phyloP scores from a whole-genome alignment of 257 asterid species.

The Solanum etuberosum region DNA sequence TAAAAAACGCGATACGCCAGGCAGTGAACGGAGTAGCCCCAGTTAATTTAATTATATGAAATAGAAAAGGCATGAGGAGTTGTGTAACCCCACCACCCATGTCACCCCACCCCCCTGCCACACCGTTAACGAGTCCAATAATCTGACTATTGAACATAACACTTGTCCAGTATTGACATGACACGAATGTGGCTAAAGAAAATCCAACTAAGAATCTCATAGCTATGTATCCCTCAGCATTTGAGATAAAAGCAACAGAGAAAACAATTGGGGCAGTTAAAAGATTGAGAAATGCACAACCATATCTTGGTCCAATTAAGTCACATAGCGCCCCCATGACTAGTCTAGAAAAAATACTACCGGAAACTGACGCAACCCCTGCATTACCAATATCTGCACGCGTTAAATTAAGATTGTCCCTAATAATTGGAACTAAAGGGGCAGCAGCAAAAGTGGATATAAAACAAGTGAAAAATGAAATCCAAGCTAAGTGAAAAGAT shows the following conservation, averaged over 20 bases:
- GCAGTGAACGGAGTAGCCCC: constrained; percentile 50
- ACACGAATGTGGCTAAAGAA: constrained; percentile 46
- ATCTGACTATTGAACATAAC: constrained; percentile 39
- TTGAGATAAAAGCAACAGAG: constrained; percentile 28
- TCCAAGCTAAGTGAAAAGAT: constrained; percentile 56
- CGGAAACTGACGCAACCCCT: constrained; percentile 54
- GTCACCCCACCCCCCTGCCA: constrained; percentile 56
- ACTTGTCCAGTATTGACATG: constrained; percentile 54
- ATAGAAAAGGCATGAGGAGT: constrained; percentile 46
- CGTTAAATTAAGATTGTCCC: constrained; percentile 41
- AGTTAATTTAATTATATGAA: constrained; percentile 3
- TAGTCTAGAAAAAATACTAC: constrained; percentile 54
- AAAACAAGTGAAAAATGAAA: constrained; percentile 59
- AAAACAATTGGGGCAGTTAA: constrained; percentile 46
- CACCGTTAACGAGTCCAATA: constrained; percentile 41
- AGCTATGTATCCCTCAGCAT: constrained; percentile 31
- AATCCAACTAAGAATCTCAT: constrained; percentile 54
- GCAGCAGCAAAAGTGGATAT: constrained; percentile 64
- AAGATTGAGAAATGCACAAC: constrained; percentile 46
- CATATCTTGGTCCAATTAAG: constrained; percentile 42
- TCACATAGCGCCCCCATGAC: constrained; percentile 59
- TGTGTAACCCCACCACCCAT: constrained; percentile 60
- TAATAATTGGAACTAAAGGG: constrained; percentile 53
- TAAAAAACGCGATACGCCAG: constrained; percentile 49
- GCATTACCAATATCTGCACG: constrained; percentile 53